phyloP scores from a whole-genome alignment of 768 basidiomycete species.

The Boletus pseudo-olivaceus region DNA sequence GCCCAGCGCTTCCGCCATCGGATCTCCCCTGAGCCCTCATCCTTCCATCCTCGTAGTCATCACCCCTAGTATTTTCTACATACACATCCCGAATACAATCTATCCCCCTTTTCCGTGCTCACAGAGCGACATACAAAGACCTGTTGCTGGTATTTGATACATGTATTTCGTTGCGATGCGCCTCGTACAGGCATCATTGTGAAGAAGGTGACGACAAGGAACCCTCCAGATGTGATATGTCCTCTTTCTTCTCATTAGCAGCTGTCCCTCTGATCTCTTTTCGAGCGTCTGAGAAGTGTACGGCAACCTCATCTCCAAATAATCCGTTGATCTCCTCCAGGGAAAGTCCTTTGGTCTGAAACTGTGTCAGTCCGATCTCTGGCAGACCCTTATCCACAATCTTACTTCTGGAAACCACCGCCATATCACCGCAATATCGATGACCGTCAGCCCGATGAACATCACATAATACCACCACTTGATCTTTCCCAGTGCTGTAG shows the following conservation, averaged over 20 bases:
- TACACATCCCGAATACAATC: no score
- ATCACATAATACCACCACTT: not conserved
- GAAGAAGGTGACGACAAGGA: not conserved
- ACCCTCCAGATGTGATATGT: not conserved
- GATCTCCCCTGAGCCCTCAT: no score
- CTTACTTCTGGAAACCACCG: not conserved
- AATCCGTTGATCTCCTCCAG: constrained; percentile 1
- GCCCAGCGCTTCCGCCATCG: no score
- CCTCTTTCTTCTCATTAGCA: not conserved
- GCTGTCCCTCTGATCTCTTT: not conserved
- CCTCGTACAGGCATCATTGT: not conserved
- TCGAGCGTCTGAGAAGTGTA: not conserved
- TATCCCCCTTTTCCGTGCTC: no score
- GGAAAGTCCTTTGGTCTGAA: not conserved
- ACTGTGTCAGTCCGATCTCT: not conserved
- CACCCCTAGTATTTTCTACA: no score
- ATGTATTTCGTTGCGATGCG: not conserved
- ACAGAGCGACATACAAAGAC: no score
- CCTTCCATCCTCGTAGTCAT: no score
- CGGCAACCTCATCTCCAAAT: not conserved
- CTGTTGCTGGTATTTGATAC: not conserved
- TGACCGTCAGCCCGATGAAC: not conserved
- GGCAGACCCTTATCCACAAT: no score
- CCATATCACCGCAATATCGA: not conserved
- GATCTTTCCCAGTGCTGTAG: not conserved